Conservation (phyloP, 2,329 filamentous ascomycete genomes). For the Scorias spongiosa region DNA sequence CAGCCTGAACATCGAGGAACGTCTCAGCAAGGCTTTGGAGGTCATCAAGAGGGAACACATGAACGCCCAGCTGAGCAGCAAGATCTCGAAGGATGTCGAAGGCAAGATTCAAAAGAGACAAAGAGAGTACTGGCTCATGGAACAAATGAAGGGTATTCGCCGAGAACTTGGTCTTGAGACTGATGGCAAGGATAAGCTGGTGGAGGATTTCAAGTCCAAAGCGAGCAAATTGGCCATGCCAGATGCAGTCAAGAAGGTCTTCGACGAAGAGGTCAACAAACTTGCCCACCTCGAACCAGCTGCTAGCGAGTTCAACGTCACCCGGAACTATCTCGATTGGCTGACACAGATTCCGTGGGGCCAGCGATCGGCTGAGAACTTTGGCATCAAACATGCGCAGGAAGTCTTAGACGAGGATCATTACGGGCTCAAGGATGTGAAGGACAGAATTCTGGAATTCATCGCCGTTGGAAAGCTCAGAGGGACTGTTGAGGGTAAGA, state of each 20-base stretch:
- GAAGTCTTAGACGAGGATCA: constrained; percentile 90
- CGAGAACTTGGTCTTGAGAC: constrained; percentile 92
- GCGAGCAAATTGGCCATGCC: constrained; percentile 90
- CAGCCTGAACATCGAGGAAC: constrained; percentile 78
- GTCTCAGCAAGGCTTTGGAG: constrained; percentile 78
- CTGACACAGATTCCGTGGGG: constrained; percentile 97
- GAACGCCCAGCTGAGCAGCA: constrained; percentile 92
- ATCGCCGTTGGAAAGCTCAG: constrained; percentile 95
- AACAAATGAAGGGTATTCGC: constrained; percentile 98
- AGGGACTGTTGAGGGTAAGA: constrained; percentile 95
- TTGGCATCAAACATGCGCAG: constrained; percentile 82
- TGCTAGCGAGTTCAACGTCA: constrained; percentile 97
- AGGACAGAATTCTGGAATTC: constrained; percentile 94
- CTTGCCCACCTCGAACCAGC: constrained; percentile 87
- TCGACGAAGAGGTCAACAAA: constrained; percentile 97
- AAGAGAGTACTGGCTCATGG: constrained; percentile 96
- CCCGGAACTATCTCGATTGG: constrained; percentile 96
- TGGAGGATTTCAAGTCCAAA: constrained; percentile 96
- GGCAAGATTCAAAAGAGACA: constrained; percentile 95
- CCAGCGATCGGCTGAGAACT: constrained; percentile 87
- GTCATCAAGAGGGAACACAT: constrained; percentile 97
- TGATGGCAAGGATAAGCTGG: constrained; percentile 93
- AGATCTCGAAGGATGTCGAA: constrained; percentile 96
- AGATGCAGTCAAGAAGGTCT: constrained; percentile 89
- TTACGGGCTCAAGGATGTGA: constrained; percentile 92